A percentile compares a stretch with the other conserved stretches of the same genome.
These are phyloP conservation scores for Ophiosphaerella narmari DNA, from an alignment of 2,329 filamentous ascomycete genomes.

Conservation along the genomic window DNA sequence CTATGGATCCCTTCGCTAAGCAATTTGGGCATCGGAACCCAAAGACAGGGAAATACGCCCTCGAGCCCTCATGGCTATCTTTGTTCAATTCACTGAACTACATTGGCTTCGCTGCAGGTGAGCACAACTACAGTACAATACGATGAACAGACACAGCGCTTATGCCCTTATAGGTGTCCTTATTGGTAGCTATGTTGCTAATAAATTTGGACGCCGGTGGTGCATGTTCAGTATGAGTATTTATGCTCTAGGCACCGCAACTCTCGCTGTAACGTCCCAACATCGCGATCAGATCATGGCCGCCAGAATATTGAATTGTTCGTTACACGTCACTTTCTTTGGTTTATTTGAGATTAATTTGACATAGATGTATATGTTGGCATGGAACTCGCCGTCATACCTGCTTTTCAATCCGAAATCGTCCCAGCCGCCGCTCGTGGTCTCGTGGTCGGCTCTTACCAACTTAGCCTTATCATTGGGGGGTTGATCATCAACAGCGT, in stretches of 20 bases:
- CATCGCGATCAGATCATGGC: slow-evolving; percentile 12
- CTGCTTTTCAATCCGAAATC: slow-evolving; percentile 11
- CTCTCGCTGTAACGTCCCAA: slow-evolving; percentile 2
- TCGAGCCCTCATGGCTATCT: slow-evolving; percentile 8
- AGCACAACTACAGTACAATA: neutral
- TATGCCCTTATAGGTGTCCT: slow-evolving; percentile 54
- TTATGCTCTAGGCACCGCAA: slow-evolving; percentile 7
- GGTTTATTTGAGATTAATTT: neutral
- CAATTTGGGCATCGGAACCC: slow-evolving; percentile 2
- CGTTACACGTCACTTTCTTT: neutral
- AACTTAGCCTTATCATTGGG: slow-evolving; percentile 7
- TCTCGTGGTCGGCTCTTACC: slow-evolving; percentile 9
- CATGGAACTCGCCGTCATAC: slow-evolving; percentile 12
- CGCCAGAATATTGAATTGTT: slow-evolving; percentile 9
- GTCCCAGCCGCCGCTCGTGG: slow-evolving; percentile 9
- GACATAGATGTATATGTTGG: slow-evolving; percentile 8
- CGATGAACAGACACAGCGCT: too few relatives aligned
- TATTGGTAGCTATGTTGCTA: slow-evolving; percentile 1
- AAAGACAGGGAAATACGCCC: neutral
- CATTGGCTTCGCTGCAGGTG: slow-evolving; percentile 7
- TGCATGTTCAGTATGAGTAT: slow-evolving; percentile 13
- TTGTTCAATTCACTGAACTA: slow-evolving; percentile 11
- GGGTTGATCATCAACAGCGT: slow-evolving; percentile 7
- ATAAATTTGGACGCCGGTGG: slow-evolving; percentile 4
- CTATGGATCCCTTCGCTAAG: slow-evolving; percentile 8